Evolutionary conservation across 352 stramenopile species (phyloP), one percentile per base, ranked within the genome.

Genomic region (Phytophthora capsici): DNA sequence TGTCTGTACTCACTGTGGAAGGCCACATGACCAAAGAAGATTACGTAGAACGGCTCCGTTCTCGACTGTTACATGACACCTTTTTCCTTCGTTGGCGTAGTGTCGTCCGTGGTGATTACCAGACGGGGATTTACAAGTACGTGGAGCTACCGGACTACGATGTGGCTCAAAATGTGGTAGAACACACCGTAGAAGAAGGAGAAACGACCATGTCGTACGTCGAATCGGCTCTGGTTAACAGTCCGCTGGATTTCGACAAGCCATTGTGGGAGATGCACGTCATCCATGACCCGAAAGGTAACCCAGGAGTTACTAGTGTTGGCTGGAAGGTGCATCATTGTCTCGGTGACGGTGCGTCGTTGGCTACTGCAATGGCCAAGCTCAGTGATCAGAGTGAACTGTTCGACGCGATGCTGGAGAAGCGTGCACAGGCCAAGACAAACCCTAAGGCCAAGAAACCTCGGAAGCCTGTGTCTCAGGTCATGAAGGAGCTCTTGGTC

Each of bases 311-410:
- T 16, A 91, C 82, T 4, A 79, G 77, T 37, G 47, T 91, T 7
- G 71, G 72, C 23, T 93, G 84, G 86, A 89, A 89, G 45, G 64
- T 90, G 14, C 86, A 94, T 65, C 86, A 94, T 58, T 94, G 86
- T 47, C 68, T 94, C 13, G 86, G 86, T 16, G 86, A 94, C 51
- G 86, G 86, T 16, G 80, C 84, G 12, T 92, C 86, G 40, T 62
- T 88, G 6, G 69, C 84, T 12, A 84, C 77, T 4, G 75, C 81
- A 20, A 80, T 94, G 51, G 69, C 86, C 19, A 86, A 85, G 20
- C 55, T 94, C 43, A 90, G 84, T 52, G 86, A 94, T 71, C 83
- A 90, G 72, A 86, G 73, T 48, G 66, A 77, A 20, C 66, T 87
- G 52, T 83, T 88, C 46, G 73, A 88, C 40, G 71, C 77, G 30